Percentiles rank a stretch among this genome's conserved stretches.
phyloP scores from a whole-genome alignment of 495 filamentous ascomycete species.

The Evansstolkia leycettana region DNA sequence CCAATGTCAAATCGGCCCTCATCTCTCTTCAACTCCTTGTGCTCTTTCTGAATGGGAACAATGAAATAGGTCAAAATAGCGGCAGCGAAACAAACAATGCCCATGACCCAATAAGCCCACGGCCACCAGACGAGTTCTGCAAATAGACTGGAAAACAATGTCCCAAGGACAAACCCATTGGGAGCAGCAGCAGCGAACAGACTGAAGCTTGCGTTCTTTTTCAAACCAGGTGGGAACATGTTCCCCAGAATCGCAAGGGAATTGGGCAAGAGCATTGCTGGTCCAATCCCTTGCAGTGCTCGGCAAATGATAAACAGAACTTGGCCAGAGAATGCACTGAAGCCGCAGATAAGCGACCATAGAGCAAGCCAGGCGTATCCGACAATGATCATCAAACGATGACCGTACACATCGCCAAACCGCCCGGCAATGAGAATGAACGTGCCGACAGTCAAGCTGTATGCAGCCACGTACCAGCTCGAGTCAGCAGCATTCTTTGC shows the following conservation, averaged over 20 bases:
- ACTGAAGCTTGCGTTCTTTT: slow-evolving; percentile 50
- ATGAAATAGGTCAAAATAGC: slow-evolving; percentile 27
- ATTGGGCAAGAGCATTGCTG: slow-evolving; percentile 39
- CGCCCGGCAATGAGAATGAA: slow-evolving; percentile 54
- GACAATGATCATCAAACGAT: slow-evolving; percentile 45
- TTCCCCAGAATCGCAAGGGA: slow-evolving; percentile 33
- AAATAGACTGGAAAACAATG: slow-evolving; percentile 36
- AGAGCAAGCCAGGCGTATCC: slow-evolving; percentile 51
- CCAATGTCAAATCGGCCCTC: slow-evolving; percentile 30
- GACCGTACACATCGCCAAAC: slow-evolving; percentile 52
- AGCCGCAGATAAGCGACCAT: slow-evolving; percentile 48
- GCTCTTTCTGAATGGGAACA: slow-evolving; percentile 29
- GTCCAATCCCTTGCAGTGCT: slow-evolving; percentile 39
- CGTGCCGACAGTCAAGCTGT: slow-evolving; percentile 46
- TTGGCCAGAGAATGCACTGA: slow-evolving; percentile 19
- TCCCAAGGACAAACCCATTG: slow-evolving; percentile 38
- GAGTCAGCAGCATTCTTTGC: slow-evolving; percentile 25
- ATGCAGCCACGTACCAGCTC: slow-evolving; percentile 37
- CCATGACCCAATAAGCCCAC: slow-evolving; percentile 50
- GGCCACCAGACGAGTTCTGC: slow-evolving; percentile 45
- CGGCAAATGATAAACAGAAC: slow-evolving; percentile 22
- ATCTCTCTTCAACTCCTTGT: slow-evolving; percentile 8
- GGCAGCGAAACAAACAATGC: slow-evolving; percentile 31
- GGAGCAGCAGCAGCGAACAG: slow-evolving; percentile 50
- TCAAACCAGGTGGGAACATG: slow-evolving; percentile 28